Conservation (phyloP, 495 filamentous ascomycete species). For the Cetradonia linearis region DNA sequence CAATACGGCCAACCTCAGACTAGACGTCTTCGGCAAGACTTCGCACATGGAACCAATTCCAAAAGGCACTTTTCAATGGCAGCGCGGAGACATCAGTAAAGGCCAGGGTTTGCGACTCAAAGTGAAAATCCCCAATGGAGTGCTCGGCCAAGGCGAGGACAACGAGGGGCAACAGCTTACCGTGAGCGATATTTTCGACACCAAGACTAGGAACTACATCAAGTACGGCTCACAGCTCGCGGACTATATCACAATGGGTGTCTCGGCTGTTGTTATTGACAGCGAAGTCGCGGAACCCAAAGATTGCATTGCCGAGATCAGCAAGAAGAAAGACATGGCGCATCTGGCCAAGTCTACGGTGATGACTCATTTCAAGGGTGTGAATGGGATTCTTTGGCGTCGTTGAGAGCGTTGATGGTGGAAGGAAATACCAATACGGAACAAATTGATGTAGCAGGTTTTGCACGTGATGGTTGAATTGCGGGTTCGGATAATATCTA, state of each 20-base stretch:
- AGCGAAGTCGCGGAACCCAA: too few species aligned
- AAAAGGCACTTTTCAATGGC: background rate
- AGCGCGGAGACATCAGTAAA: background rate
- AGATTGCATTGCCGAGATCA: too few species aligned
- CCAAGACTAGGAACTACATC: conserved; percentile 12
- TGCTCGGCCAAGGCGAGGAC: background rate
- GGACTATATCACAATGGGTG: conserved; percentile 21
- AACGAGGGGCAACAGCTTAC: background rate
- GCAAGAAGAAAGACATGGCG: too few species aligned
- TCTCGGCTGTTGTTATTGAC: conserved; percentile 2
- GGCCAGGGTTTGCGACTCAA: background rate
- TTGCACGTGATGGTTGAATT: too few species aligned
- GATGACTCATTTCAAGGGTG: too few species aligned
- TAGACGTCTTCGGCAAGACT: background rate
- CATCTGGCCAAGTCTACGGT: too few species aligned
- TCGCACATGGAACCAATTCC: background rate
- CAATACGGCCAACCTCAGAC: background rate
- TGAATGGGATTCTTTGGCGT: too few species aligned
- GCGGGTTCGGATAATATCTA: too few species aligned
- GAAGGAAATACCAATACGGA: too few species aligned
- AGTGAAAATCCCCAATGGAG: background rate
- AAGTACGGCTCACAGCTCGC: conserved; percentile 22
- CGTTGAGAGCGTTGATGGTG: too few species aligned
- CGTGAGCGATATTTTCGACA: background rate
- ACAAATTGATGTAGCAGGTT: too few species aligned